phyloP scores from a whole-genome alignment of 75 land plant species.

The Pinus albicaulis region DNA sequence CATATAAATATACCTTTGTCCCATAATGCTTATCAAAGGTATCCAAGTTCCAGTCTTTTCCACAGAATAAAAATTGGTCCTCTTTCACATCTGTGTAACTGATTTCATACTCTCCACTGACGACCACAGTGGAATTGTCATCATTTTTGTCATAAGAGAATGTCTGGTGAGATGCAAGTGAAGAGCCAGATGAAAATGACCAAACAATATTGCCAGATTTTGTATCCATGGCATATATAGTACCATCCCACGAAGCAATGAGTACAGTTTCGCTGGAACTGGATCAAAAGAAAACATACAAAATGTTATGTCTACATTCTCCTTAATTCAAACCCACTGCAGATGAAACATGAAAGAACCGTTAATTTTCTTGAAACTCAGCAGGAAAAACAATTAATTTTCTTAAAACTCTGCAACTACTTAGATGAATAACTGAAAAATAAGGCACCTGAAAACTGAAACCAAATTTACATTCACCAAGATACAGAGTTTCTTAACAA shows the following conservation, averaged over 20 bases:
- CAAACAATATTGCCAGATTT: conserved; percentile 26
- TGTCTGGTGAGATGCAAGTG: conserved; percentile 38
- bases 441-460: too few species aligned
- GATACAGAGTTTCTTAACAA: too few species aligned
- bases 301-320: too few species aligned
- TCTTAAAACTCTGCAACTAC: too few species aligned
- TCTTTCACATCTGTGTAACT: neutral
- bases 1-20: conserved; percentile 16
- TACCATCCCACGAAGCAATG: conserved; percentile 38
- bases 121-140: neutral
- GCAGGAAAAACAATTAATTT: too few species aligned
- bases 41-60: conserved; percentile 39
- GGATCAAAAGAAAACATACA: too few species aligned
- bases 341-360: too few species aligned
- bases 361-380: too few species aligned
- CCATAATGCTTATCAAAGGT: conserved; percentile 14
- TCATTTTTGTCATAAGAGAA: conserved; percentile 13
- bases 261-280: conserved; percentile 10
- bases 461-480: too few species aligned
- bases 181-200: conserved; percentile 44
- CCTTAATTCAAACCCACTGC: too few species aligned
- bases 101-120: neutral
- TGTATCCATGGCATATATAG: conserved; percentile 17
- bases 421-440: too few species aligned
- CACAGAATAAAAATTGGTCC: conserved; percentile 31